Conservation (phyloP, 2,329 filamentous ascomycete genomes). For the Arthroderma sp. region DNA sequence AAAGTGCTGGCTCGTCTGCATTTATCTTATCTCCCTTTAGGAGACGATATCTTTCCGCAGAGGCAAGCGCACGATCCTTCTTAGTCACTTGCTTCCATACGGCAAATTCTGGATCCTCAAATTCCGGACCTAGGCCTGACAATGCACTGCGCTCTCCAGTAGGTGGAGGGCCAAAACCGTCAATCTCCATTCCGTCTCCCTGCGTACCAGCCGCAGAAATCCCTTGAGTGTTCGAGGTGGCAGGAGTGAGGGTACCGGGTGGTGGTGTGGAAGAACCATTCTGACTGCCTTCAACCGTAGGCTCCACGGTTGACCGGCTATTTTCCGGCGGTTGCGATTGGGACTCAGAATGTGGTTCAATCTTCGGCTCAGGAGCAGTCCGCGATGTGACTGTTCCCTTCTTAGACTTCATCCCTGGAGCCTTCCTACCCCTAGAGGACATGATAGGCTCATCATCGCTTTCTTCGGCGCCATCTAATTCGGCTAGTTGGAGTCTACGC, state of each 20-base stretch:
- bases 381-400: conserved; percentile 47
- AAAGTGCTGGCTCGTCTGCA: conserved; percentile 69
- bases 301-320: conserved; percentile 43
- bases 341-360: conserved; percentile 33
- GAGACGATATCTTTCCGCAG: conserved; percentile 72
- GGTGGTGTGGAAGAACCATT: conserved; percentile 81
- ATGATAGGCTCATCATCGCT: conserved; percentile 97
- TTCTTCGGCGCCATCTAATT: conserved; percentile 73
- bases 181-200: conserved; percentile 74
- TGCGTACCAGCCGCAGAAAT: conserved; percentile 52
- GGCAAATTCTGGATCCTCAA: conserved; percentile 85
- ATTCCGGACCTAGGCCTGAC: conserved; percentile 60
- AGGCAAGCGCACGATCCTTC: conserved; percentile 75
- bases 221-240: conserved; percentile 54
- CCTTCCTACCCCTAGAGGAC: conserved; percentile 86
- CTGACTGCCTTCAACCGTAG: conserved; percentile 55
- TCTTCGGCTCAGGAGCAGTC: conserved; percentile 44
- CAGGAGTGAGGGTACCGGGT: conserved; percentile 62
- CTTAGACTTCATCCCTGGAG: conserved; percentile 63
- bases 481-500: conserved; percentile 68
- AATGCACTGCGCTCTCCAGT: conserved; percentile 54
- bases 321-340: conserved; percentile 29
- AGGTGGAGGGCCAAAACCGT: conserved; percentile 53
- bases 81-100: conserved; percentile 99
- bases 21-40: conserved; percentile 80